These are phyloP conservation scores for Salix arbutifolia DNA, from an alignment of 345 rosid genomes.

Conservation along the genomic window DNA sequence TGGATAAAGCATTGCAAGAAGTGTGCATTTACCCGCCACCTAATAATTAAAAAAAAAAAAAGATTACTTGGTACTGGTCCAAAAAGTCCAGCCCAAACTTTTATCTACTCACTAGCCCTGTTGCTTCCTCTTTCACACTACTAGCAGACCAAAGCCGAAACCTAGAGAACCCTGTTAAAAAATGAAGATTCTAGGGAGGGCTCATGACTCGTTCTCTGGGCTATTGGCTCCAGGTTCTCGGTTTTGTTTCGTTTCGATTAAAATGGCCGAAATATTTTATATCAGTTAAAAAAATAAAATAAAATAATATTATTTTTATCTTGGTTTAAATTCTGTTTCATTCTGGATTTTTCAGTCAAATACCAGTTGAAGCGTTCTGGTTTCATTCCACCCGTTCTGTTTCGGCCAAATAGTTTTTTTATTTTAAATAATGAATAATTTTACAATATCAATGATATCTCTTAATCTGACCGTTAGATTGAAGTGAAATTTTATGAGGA, in stretches of 20 bases:
- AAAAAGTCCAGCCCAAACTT: not conserved
- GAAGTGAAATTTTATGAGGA: too few relatives aligned
- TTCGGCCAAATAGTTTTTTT: too few relatives aligned
- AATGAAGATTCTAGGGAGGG: constrained; percentile 9
- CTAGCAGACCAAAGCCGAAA: not conserved
- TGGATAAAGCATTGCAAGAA: not conserved
- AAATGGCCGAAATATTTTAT: too few relatives aligned
- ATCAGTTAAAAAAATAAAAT: too few relatives aligned
- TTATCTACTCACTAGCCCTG: not conserved
- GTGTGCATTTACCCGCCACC: not conserved
- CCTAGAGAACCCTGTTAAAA: constrained; percentile 4
- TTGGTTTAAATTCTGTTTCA: too few relatives aligned
- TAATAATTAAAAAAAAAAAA: not conserved
- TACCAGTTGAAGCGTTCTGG: too few relatives aligned
- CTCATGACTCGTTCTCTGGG: constrained; percentile 5
- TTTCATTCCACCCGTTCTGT: too few relatives aligned
- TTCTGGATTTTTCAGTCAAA: too few relatives aligned
- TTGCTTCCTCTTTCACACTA: not conserved
- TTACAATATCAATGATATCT: too few relatives aligned
- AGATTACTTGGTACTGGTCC: not conserved
- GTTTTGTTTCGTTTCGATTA: too few relatives aligned
- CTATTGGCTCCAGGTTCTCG: constrained; percentile 18
- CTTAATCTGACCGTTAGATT: rapidly evolving
- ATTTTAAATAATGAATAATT: too few relatives aligned
- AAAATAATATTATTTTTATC: too few relatives aligned